Evolutionary conservation across 768 basidiomycete genomes (phyloP), one percentile per base, ranked within the genome.

Genomic region (Pisolithus tinctorius): DNA sequence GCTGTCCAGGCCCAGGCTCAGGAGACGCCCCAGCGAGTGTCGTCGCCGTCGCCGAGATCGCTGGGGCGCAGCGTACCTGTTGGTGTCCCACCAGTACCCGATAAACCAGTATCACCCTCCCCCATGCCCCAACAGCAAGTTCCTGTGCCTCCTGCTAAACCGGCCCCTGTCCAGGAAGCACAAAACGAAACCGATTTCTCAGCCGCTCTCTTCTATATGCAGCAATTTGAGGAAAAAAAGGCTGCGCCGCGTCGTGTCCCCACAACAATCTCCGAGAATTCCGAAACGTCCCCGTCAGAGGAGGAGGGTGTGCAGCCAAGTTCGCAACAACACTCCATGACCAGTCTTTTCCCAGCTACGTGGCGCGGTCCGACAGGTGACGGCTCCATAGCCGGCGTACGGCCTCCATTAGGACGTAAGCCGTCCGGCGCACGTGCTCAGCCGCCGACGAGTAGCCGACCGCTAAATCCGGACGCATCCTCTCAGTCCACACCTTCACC

Each of bases 361-460:
- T 61, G 53, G 50, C 58, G 58, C 43, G 63, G 60, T n/a, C 38
- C 54, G 36, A 59, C 69, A 57, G 63, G 55, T 57, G 60, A 74
- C 58, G 51, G 60, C 48, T 60, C 65, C 67, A 53, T 70, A 75
- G 59, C 69, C 66, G 61, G 72, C 59, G 48, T 62, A 74, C 61
- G 64, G 53, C 41, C 62, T 45, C 56, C 55, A 16, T 47, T 69
- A 44, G 82, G 83, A 69, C 82, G 86, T 68, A 88, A 86, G 61
- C 88, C 88, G 20, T 84, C 86, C 30, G 88, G 88, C 45, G 88
- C 88, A 83, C 88, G 88, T 83, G 88, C 84, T 45, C 79, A 73
- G 51, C 53, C 58, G 4, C 49, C 48, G 45, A 46, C 56, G 20
- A 20, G 20, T 57, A 67, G 63, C 75, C 77, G 58, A 69, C 68